Evolutionary conservation across 345 rosid genomes (phyloP).

Genomic region (Cardiospermum halicacabum): DNA sequence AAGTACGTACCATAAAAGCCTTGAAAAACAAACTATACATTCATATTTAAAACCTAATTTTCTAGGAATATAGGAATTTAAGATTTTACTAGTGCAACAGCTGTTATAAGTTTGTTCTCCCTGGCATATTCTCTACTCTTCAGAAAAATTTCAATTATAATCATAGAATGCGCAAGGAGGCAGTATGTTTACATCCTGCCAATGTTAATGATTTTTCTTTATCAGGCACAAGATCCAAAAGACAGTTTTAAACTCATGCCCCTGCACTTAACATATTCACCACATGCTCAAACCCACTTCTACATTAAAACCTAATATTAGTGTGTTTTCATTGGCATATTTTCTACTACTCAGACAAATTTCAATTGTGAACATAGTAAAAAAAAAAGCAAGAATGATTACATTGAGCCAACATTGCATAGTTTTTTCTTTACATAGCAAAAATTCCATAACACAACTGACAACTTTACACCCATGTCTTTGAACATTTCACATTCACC

Average conservation of each 20-base stretch:
- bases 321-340: not conserved
- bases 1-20: not conserved
- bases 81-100: not conserved
- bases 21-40: not conserved
- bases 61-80: not conserved
- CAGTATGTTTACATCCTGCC: too few relatives aligned
- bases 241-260: too few relatives aligned
- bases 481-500: not conserved
- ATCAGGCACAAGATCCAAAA: too few relatives aligned
- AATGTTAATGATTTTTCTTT: too few relatives aligned
- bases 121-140: not conserved
- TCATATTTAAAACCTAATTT: not conserved
- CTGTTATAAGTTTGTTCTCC: not conserved
- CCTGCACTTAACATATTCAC: too few relatives aligned
- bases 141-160: not conserved
- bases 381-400: not conserved
- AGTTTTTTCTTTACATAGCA: not conserved
- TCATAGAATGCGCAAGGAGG: too few relatives aligned
- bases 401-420: not conserved
- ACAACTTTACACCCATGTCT: not conserved
- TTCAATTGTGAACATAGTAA: not conserved
- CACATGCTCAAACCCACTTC: too few relatives aligned
- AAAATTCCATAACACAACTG: conserved; percentile 5
- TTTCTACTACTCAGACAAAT: not conserved
- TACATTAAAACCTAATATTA: too few relatives aligned